These are phyloP conservation scores for Nothophaeocryptopus gaeumannii DNA, from an alignment of 2,329 filamentous ascomycete genomes.

Conservation along the genomic window DNA sequence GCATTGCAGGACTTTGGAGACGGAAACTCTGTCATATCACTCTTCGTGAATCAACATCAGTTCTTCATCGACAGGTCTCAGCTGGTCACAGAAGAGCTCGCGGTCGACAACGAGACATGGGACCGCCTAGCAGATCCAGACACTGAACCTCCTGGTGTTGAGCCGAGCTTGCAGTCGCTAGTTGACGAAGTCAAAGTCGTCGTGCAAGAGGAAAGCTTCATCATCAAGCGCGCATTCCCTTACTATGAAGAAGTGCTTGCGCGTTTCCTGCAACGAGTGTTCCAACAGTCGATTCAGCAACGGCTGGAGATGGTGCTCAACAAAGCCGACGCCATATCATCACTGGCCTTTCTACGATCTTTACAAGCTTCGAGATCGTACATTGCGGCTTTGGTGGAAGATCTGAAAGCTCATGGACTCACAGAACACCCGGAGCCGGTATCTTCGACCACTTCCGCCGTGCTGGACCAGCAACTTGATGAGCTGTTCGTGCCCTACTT, in stretches of 20 bases:
- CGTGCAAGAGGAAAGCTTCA: constrained; percentile 93
- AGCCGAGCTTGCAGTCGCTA: constrained; percentile 85
- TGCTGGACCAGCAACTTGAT: constrained; percentile 66
- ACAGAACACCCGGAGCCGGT: constrained; percentile 93
- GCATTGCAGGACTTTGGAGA: constrained; percentile 95
- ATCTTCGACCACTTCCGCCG: constrained; percentile 74
- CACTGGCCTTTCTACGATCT: constrained; percentile 84
- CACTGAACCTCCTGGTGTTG: constrained; percentile 83
- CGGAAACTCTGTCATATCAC: constrained; percentile 87
- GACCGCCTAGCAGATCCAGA: constrained; percentile 93
- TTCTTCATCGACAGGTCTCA: constrained; percentile 98
- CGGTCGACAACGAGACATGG: constrained; percentile 71
- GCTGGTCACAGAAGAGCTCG: constrained; percentile 81
- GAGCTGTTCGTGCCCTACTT: constrained; percentile 67
- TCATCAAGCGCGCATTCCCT: constrained; percentile 94
- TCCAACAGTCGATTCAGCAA: constrained; percentile 97
- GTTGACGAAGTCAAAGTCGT: constrained; percentile 93
- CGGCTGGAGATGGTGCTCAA: constrained; percentile 92
- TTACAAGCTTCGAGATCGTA: constrained; percentile 88
- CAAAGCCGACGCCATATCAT: constrained; percentile 88
- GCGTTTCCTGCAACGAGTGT: constrained; percentile 91
- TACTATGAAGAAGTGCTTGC: constrained; percentile 91
- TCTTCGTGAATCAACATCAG: constrained; percentile 98
- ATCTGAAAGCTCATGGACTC: constrained; percentile 87
- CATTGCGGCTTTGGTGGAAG: constrained; percentile 82